Base-by-base conservation (phyloP, 139 green algal species). In the Protoeuglena noctilucae region DNA sequence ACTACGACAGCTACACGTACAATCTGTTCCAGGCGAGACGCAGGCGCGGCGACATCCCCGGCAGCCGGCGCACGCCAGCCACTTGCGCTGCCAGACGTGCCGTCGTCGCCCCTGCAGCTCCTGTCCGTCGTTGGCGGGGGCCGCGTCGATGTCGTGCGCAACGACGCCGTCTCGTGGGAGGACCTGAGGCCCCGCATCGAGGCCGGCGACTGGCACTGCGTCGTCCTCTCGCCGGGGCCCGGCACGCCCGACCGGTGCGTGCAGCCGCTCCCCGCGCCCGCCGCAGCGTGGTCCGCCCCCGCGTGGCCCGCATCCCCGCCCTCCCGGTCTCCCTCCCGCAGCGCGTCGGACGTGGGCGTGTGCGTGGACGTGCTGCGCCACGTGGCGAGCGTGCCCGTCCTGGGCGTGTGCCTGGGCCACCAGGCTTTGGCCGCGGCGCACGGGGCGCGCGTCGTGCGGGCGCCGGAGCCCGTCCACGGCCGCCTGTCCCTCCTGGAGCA, bases 1-100 rank as follows among this genome's bases (percentile, higher is more conserved):
- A 99, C 51, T 96, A 96, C 58, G 91, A 99, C 49, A 87, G 69
- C 41, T 99, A 97, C 72, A 96, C 89, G 1, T 96, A 94, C 72
- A 98, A 98, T 56, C 64, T 99, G 40, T 93, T 72, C 57, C 91
- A 99, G 60, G n/a, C n/a, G n/a, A n/a, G n/a, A n/a, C n/a, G n/a
- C n/a, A n/a, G n/a, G n/a, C n/a, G n/a, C n/a, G n/a, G n/a, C n/a
- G n/a, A n/a, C n/a, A n/a, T n/a, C n/a, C n/a, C n/a, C n/a, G n/a
- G n/a, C n/a, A n/a, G n/a, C n/a, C n/a, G n/a, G n/a, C n/a, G n/a
- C n/a, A n/a, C n/a, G n/a, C n/a, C n/a, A n/a, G n/a, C n/a, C n/a
- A n/a, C n/a, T n/a, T n/a, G n/a, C n/a, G n/a, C n/a, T n/a, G n/a
- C n/a, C n/a, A n/a, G n/a, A n/a, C n/a, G n/a, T n/a, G n/a, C n/a